Percentiles rank a stretch among this genome's conserved stretches.
Conservation (phyloP, 768 basidiomycete species). For the Auriscalpium orientale region DNA sequence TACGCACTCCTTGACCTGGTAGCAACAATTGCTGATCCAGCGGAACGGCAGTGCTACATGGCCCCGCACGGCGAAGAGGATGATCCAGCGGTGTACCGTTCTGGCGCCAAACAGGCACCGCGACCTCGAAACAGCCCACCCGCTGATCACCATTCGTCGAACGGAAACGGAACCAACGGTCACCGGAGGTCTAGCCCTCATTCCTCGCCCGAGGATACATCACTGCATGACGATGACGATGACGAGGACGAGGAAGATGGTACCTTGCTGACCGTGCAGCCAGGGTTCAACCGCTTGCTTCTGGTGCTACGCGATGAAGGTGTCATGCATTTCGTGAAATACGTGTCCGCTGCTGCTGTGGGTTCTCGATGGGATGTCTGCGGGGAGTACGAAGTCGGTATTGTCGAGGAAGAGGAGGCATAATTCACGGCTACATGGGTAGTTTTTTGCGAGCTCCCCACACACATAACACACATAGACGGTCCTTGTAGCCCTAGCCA, state of each 20-base stretch:
- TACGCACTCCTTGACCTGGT: conserved; percentile 24
- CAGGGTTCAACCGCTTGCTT: conserved; percentile 83
- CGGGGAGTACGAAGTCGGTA: conserved; percentile 87
- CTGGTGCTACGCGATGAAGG: conserved; percentile 88
- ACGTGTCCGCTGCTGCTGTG: conserved; percentile 81
- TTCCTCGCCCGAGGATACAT: not conserved
- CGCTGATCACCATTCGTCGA: not conserved
- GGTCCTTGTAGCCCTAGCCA: not conserved
- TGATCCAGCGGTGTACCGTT: conserved; percentile 90
- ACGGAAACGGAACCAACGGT: conserved; percentile 2
- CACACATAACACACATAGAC: not conserved
- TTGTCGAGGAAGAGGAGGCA: conserved; percentile 38
- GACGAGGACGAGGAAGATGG: conserved; percentile 47
- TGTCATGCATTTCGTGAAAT: conserved; percentile 94
- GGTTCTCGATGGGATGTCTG: conserved; percentile 93
- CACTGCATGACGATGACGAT: conserved; percentile 5
- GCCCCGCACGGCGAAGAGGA: conserved; percentile 92
- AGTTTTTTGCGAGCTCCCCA: too few relatives aligned
- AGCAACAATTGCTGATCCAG: conserved; percentile 3
- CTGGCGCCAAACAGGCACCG: conserved; percentile 21
- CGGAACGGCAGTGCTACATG: conserved; percentile 70
- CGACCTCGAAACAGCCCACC: conserved; percentile 11
- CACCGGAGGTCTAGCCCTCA: conserved; percentile 1
- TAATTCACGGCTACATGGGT: not conserved
- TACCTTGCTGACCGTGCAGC: conserved; percentile 80